phyloP scores from a whole-genome alignment of 2,329 filamentous ascomycete species.

The Colletotrichum scovillei region DNA sequence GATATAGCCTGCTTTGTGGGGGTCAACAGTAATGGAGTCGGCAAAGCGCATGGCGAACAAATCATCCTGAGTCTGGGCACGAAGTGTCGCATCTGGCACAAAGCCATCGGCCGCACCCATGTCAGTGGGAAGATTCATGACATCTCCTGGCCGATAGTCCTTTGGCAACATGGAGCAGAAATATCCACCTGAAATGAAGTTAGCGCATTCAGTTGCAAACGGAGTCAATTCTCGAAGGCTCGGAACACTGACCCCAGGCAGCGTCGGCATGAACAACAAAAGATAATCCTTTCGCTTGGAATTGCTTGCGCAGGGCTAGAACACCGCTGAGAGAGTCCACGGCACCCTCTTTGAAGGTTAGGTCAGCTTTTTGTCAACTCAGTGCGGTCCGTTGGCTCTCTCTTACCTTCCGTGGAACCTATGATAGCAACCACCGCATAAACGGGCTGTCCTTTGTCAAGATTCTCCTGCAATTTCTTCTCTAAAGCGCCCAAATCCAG shows the following conservation, averaged over 20 bases:
- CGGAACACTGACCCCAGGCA: background rate
- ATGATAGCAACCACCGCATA: background rate
- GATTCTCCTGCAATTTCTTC: background rate
- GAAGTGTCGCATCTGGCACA: background rate
- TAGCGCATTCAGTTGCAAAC: background rate
- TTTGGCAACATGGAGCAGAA: background rate
- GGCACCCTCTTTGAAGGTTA: background rate
- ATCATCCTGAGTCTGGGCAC: background rate
- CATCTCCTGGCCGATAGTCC: background rate
- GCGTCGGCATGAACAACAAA: background rate
- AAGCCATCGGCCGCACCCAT: background rate
- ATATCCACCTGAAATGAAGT: background rate
- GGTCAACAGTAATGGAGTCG: background rate
- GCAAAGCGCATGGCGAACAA: conserved; percentile 34
- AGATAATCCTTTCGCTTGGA: background rate
- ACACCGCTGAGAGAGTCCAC: background rate
- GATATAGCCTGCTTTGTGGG: background rate
- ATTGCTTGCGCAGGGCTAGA: background rate
- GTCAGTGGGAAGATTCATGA: background rate
- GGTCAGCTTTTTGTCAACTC: background rate
- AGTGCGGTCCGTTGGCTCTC: background rate
- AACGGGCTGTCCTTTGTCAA: background rate
- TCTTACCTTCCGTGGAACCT: background rate
- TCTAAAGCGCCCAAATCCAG: background rate
- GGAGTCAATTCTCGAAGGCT: background rate